A percentile compares a stretch with the other conserved stretches of the same genome.
These are phyloP conservation scores for Hyaloscypha bicolor DNA, from an alignment of 495 filamentous ascomycete species.

Conservation along the genomic window DNA sequence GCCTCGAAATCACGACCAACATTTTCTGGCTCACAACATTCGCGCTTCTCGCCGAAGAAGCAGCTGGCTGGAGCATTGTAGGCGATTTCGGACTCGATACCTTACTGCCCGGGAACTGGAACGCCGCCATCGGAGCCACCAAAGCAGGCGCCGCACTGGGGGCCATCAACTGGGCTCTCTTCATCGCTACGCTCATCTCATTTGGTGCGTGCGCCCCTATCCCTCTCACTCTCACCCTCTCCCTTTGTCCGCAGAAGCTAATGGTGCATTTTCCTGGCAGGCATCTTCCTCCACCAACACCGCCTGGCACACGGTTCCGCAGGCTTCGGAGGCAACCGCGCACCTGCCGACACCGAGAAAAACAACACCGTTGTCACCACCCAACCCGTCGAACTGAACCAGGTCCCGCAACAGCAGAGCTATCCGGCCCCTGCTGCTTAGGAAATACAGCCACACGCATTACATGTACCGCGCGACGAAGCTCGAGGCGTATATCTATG, in stretches of 20 bases:
- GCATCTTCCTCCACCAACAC: constrained; percentile 4
- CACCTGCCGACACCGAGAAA: background rate
- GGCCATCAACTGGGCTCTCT: constrained; percentile 16
- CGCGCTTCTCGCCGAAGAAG: constrained; percentile 18
- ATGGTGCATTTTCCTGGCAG: background rate
- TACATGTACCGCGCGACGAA: background rate
- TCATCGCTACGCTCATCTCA: constrained; percentile 11
- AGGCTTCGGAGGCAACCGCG: background rate
- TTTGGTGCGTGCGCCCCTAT: constrained; percentile 8
- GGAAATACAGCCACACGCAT: background rate
- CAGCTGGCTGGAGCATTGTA: constrained; percentile 1
- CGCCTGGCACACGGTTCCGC: background rate
- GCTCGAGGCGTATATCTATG: background rate
- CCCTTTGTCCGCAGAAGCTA: background rate
- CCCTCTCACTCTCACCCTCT: background rate
- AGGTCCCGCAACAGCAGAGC: background rate
- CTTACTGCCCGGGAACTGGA: background rate
- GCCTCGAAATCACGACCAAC: constrained; percentile 15
- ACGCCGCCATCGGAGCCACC: constrained; percentile 3
- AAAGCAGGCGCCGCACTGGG: constrained; percentile 19
- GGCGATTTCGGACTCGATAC: background rate
- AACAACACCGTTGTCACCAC: background rate
- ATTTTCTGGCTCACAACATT: constrained; percentile 27
- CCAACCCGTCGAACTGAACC: constrained; percentile 2
- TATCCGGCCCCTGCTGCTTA: background rate